Evolutionary conservation across 345 rosid genomes (phyloP).

Genomic region (Salix arbutifolia): DNA sequence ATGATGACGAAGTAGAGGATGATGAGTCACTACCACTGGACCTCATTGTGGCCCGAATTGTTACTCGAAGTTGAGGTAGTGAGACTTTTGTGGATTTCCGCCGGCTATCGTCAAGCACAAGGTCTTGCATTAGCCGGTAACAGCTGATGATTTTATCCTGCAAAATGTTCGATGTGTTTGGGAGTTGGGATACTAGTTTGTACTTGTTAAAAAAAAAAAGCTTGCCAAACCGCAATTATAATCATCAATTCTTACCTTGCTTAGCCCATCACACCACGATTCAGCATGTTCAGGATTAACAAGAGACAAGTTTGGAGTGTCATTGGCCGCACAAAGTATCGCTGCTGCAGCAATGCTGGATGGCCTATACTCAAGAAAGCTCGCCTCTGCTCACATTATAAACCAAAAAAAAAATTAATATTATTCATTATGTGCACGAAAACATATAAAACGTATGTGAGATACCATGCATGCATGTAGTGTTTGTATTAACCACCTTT

Average conservation of each 20-base stretch:
- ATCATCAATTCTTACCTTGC: conserved; percentile 56
- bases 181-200: conserved; percentile 4
- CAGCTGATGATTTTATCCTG: conserved; percentile 84
- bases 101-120: conserved; percentile 39
- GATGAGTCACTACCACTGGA: conserved; percentile 46
- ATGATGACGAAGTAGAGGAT: conserved; percentile 47
- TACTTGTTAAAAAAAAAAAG: neutral
- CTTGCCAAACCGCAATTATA: neutral
- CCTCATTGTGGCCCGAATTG: conserved; percentile 53
- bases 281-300: conserved; percentile 66
- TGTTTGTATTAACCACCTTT: conserved; percentile 44
- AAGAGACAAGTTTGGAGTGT: conserved; percentile 69
- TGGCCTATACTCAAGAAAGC: conserved; percentile 81
- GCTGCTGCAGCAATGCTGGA: conserved; percentile 96
- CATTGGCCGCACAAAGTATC: conserved; percentile 75
- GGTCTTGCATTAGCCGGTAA: conserved; percentile 70
- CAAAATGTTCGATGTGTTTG: conserved; percentile 11
- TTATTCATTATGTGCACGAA: neutral
- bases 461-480: neutral
- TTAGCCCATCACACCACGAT: conserved; percentile 92
- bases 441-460: neutral
- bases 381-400: conserved; percentile 57
- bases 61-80: conserved; percentile 61
- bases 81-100: conserved; percentile 49
- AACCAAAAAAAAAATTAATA: neutral